These are phyloP conservation scores for Sporothrix inflata DNA, from an alignment of 2,329 filamentous ascomycete species.

Conservation along the genomic window DNA sequence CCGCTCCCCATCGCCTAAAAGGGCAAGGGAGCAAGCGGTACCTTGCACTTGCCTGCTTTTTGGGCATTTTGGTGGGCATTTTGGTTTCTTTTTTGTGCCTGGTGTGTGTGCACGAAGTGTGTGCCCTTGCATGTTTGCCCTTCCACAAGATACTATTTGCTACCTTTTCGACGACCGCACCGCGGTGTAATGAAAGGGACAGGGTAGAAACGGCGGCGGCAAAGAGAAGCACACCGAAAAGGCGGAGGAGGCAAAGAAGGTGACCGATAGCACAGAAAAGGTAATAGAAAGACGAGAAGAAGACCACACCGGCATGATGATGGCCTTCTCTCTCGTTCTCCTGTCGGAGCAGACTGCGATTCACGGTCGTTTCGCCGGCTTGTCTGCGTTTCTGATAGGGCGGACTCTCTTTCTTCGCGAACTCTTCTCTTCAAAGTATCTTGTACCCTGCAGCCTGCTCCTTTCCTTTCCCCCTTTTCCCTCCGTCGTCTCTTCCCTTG, in stretches of 20 bases:
- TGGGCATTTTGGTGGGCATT: neutral
- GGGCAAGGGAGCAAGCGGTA: constrained; percentile 1
- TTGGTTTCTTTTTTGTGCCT: neutral
- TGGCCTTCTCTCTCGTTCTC: neutral
- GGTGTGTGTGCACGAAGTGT: neutral
- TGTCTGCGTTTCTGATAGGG: constrained; percentile 6
- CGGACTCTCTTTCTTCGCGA: neutral
- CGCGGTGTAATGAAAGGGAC: neutral
- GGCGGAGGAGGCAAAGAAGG: neutral
- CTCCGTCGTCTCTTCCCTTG: neutral
- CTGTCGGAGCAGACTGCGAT: constrained; percentile 9
- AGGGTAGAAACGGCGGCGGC: neutral
- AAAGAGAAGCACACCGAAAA: neutral
- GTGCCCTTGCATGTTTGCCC: neutral
- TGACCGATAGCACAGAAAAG: neutral
- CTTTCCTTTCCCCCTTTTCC: neutral
- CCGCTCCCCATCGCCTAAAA: neutral
- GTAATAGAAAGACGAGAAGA: neutral
- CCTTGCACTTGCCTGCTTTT: neutral
- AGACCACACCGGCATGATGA: neutral
- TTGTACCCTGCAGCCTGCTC: neutral
- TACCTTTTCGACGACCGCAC: neutral
- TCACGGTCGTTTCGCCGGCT: neutral
- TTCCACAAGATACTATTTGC: neutral
- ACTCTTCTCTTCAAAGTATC: neutral